Base-by-base conservation (phyloP, 805 yeast genomes). In the Candida anglica region DNA sequence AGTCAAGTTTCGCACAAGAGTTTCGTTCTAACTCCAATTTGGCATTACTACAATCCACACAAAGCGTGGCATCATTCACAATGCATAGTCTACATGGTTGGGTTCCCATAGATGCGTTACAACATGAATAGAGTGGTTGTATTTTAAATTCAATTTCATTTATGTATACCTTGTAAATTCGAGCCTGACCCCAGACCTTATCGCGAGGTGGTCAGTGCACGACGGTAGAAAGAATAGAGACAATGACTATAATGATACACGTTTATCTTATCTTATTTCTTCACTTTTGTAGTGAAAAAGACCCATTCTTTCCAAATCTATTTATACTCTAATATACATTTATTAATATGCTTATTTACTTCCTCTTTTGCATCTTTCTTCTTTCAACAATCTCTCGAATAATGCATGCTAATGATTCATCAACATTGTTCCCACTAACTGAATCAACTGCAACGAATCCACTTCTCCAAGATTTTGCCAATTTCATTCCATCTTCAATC, bases 381-480 rank as follows among this genome's bases (percentile, higher is more conserved):
- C 69, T 60, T 48, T 79, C 86, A 0, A 75, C 66, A 19, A 77
- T 60, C 43, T 81, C 88, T 38, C 84, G 54, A 1, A 82, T 63
- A 56, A 81, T 58, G 36, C 80, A 48, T 3, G 81, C 69, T 30
- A 82, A 39, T 1, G 76, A 65, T 35, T 72, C 77, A 37, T 82
- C 87, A 6, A 78, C 75, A 32, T 70, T 70, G 6, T 58, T 57
- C 41, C 72, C 70, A 26, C 58, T 56, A 23, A 68, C 64, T 34
- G 71, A 73, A 43, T 82, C 86, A n/a, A 80, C 60, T 3, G 75
- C 73, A 8, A 81, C 65, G 53, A 80, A 84, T 0, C 85, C 79
- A 43, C 81, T 72, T 2, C 71, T 66, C 91, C 91, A 83, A 15
- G 60, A 47, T 15, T 60, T 52, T 0, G 87, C 86, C 32, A 81